phyloP scores from a whole-genome alignment of 73 alveolate genomes.

The Stentor roeselii region DNA sequence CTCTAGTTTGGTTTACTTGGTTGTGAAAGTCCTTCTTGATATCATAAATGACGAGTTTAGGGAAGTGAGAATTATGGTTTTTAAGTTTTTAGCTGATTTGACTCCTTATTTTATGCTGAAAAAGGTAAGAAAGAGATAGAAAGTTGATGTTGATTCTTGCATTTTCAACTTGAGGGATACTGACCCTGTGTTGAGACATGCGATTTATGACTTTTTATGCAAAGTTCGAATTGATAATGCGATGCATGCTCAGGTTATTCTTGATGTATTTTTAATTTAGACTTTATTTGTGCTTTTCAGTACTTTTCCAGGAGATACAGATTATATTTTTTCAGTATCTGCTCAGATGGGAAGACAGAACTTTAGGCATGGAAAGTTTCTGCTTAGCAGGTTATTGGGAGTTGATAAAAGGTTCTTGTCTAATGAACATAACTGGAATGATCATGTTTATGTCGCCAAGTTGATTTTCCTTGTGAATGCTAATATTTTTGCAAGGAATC shows the following conservation, averaged over 20 bases:
- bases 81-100: background rate
- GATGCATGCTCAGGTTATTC: background rate
- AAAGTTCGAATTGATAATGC: constrained; percentile 17
- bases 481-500: background rate
- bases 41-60: constrained; percentile 7
- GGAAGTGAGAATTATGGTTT: constrained; percentile 20
- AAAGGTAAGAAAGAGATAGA: constrained; percentile 8
- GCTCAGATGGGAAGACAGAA: constrained; percentile 18
- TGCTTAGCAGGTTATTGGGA: background rate
- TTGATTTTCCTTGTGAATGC: constrained; percentile 11
- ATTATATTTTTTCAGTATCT: constrained; percentile 3
- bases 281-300: background rate
- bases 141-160: constrained; percentile 29
- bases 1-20: background rate
- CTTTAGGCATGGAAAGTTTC: constrained; percentile 20
- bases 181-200: constrained; percentile 26
- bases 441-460: constrained; percentile 4
- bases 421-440: constrained; percentile 21
- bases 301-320: constrained; percentile 14
- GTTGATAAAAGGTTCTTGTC: constrained; percentile 22
- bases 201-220: constrained; percentile 26
- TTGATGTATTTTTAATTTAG: background rate
- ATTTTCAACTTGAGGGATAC: constrained; percentile 17
- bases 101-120: constrained; percentile 25
- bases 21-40: background rate